A percentile compares a stretch with the other conserved stretches of the same genome.
Conservation (phyloP, 331 rosid genomes). For the Rhamnella rubrinervis region DNA sequence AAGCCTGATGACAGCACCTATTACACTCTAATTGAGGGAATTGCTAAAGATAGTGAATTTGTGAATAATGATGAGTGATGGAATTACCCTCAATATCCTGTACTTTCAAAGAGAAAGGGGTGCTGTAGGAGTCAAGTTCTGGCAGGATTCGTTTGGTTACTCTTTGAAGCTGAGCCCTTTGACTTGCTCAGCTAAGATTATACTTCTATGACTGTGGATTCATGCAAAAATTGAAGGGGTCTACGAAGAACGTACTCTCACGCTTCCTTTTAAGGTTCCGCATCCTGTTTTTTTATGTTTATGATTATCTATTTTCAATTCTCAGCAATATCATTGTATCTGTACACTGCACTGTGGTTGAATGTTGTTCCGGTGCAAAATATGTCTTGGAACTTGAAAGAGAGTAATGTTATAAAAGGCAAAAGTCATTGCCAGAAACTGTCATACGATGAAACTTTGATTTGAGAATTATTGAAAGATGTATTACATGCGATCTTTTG, state of each 20-base stretch:
- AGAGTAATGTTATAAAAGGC: neutral
- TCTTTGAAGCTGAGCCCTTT: conserved; percentile 7
- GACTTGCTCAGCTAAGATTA: conserved; percentile 12
- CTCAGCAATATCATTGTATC: neutral
- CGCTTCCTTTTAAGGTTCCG: conserved; percentile 14
- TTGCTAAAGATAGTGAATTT: conserved; percentile 35
- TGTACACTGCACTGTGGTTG: neutral
- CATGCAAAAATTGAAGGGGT: no score
- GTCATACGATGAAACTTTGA: no score
- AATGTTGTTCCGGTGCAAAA: neutral
- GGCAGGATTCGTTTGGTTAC: conserved; percentile 11
- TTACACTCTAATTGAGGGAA: conserved; percentile 57
- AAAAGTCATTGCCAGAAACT: neutral
- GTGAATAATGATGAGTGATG: conserved; percentile 33
- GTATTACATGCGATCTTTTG: no score
- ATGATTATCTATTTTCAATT: conserved; percentile 3
- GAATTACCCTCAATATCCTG: conserved; percentile 16
- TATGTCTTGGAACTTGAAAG: neutral
- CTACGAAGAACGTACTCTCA: neutral
- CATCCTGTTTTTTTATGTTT: neutral
- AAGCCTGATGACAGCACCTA: conserved; percentile 77
- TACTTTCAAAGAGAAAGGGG: conserved; percentile 13
- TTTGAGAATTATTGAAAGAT: no score
- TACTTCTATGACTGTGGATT: no score
- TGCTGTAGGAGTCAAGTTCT: conserved; percentile 21